phyloP scores from a whole-genome alignment of 768 basidiomycete genomes.

The Trametes cinnabarina region DNA sequence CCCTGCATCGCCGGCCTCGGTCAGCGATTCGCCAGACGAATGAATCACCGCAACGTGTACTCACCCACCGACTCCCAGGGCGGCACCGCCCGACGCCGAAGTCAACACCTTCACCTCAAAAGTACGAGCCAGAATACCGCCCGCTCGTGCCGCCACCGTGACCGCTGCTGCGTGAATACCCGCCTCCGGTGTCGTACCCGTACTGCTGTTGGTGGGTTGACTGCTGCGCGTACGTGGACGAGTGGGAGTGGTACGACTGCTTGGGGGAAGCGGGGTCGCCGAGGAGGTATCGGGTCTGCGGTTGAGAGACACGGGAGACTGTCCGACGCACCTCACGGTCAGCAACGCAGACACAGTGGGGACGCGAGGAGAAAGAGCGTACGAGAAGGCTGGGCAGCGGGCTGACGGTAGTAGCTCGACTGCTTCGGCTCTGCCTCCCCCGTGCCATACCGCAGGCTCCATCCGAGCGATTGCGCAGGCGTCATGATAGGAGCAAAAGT shows the following conservation, averaged over 20 bases:
- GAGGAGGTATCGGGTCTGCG: conserved; percentile 4
- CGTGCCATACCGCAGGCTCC: conserved; percentile 11
- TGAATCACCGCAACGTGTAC: not conserved
- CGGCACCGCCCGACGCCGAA: not conserved
- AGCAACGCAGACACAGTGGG: not conserved
- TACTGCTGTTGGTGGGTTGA: not conserved
- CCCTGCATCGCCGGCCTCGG: not conserved
- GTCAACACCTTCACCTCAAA: conserved; percentile 5
- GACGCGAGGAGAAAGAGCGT: not conserved
- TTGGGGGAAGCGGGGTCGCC: not conserved
- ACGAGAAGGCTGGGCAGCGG: conserved; percentile 4
- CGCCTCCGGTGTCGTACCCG: conserved; percentile 3
- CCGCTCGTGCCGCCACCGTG: not conserved
- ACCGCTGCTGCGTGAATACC: not conserved
- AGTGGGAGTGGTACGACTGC: not conserved
- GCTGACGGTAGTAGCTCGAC: conserved; percentile 9
- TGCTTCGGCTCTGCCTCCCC: not conserved
- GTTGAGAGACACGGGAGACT: conserved; percentile 19
- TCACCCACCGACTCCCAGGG: too few species aligned
- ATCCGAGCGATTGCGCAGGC: conserved; percentile 23
- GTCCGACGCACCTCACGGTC: not conserved
- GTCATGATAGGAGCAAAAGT: conserved; percentile 24
- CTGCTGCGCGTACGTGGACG: not conserved
- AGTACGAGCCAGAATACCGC: not conserved
- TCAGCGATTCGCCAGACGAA: not conserved